Base-by-base conservation (phyloP, 2,329 filamentous ascomycete genomes). In the Lecanosticta acicola region DNA sequence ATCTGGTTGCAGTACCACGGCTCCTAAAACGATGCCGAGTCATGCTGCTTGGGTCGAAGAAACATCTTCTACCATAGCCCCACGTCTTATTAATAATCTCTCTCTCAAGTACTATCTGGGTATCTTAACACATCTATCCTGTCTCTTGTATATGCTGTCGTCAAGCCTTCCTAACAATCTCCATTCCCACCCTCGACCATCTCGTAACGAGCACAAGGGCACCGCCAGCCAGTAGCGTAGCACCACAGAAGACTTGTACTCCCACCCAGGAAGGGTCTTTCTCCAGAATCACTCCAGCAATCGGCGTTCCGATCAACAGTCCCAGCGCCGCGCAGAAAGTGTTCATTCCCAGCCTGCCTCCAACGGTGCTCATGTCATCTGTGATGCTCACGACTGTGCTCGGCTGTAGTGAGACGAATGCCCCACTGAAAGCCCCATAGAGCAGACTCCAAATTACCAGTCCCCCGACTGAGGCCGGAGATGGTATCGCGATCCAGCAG, bases 361-460 rank as follows among this genome's bases (percentile, higher is more conserved):
- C 58, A 2, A 62, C 46, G 11, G 46, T 53, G 18, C 52, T 50
- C 41, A 59, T 35, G 49, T 48, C 41, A 10, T 45, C 20, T 7
- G 49, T 46, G 29, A 51, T 47, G 21, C 33, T 45, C 43, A 44
- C 52, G 33, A 51, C 57, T 5, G 71, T 66, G 0, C 67, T 67
- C 1, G 70, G 67, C 10, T 68, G 68, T 3, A 72, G 45, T 3
- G 56, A 62, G 14, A 72, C 69, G 35, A 72, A 68, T 1, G 63
- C 61, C 3, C 70, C 70, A 3, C 63, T 67, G 58, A 71, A 71
- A 60, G 70, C 70, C 0, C 70, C 70, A 46, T 71, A 72, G 9
- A 71, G 63, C 0, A 66, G 55, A 44, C 65, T 65, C 24, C 70
- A 59, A 5, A 68, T 60, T 18, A 72, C 60, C 8, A 71, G 57